Base-by-base conservation (phyloP, 140 eudicot species). In the Bidens hawaiensis region DNA sequence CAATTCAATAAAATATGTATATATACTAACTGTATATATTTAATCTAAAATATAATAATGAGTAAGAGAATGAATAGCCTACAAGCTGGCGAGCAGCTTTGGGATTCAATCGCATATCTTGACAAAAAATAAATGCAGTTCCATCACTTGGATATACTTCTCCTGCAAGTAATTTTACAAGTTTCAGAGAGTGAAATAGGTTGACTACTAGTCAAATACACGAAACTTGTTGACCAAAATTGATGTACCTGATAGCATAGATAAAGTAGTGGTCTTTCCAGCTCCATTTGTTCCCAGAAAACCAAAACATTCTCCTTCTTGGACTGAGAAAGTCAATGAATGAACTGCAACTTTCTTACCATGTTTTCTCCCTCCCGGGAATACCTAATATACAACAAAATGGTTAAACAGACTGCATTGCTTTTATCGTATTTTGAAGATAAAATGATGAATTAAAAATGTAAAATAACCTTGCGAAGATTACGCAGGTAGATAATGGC, bases 231-330 rank as follows among this genome's bases (percentile, higher is more conserved):
- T 4, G 27, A 46, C 61, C 53, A 47, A 47, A 60, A 69, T 46
- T 16, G 17, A 6, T 26, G 62, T 83, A 90, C 97, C 99, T 62
- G 89, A 84, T 71, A 91, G 81, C 99, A 91, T 91, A 54, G 99
- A 91, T 67, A 91, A 65, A 48, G 99, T 88, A 30, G 99, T 87
- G 49, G 99, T 91, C 75, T 91, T 91, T 61, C 99, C 99, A 49
- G 99, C 99, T 68, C 99, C 99, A 81, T 91, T 91, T 14, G 96
- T 88, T 78, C 99, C 99, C 52, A 91, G 82, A 75, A 91, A 91
- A 30, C 99, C 99, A 79, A 91, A 91, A 60, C 99, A 91, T 71
- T 91, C 99, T 43, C 99, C 99, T 88, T 91, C 99, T 76, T 88
- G 93, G 43, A 91, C 99, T 11, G 96, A 82, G 77, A 91, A 91